A percentile compares a stretch with the other conserved stretches of the same genome.
Conservation (phyloP, 2,329 filamentous ascomycete genomes). For the Aspergillus ochraceus region DNA sequence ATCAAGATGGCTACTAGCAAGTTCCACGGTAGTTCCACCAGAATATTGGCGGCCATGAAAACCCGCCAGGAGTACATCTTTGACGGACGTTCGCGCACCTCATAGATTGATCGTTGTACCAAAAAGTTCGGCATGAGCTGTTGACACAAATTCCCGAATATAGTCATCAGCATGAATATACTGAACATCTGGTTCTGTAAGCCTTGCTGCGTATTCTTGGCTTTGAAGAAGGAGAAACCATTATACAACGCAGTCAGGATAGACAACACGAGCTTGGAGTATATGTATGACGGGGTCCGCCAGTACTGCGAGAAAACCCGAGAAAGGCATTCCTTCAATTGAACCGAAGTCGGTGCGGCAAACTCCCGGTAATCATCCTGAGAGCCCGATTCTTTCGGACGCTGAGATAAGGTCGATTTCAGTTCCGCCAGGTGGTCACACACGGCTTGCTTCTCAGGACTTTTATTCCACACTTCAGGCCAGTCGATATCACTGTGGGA, state of each 20-base stretch:
- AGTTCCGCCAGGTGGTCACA: background rate
- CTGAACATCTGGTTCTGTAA: slow-evolving; percentile 72
- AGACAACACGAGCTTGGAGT: slow-evolving; percentile 71
- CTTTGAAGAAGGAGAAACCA: slow-evolving; percentile 74
- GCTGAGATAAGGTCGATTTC: background rate
- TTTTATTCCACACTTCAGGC: background rate
- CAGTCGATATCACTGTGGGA: background rate
- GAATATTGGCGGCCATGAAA: slow-evolving; percentile 79
- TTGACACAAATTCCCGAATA: slow-evolving; percentile 39
- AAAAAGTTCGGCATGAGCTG: slow-evolving; percentile 77
- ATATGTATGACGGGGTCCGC: slow-evolving; percentile 51
- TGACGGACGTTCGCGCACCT: slow-evolving; percentile 77
- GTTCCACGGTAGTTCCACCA: slow-evolving; percentile 74
- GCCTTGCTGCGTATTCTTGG: slow-evolving; percentile 70
- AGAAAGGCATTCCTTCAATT: slow-evolving; percentile 13
- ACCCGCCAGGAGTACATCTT: slow-evolving; percentile 82
- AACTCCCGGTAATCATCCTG: background rate
- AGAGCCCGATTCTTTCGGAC: background rate
- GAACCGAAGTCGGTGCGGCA: background rate
- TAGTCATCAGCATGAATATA: slow-evolving; percentile 45
- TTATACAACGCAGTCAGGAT: slow-evolving; percentile 66
- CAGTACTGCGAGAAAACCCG: slow-evolving; percentile 14
- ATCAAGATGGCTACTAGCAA: background rate
- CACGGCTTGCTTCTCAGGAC: background rate
- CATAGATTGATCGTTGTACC: slow-evolving; percentile 74